These are phyloP conservation scores for Cladorrhinum samala DNA, from an alignment of 495 filamentous ascomycete genomes.

Conservation along the genomic window DNA sequence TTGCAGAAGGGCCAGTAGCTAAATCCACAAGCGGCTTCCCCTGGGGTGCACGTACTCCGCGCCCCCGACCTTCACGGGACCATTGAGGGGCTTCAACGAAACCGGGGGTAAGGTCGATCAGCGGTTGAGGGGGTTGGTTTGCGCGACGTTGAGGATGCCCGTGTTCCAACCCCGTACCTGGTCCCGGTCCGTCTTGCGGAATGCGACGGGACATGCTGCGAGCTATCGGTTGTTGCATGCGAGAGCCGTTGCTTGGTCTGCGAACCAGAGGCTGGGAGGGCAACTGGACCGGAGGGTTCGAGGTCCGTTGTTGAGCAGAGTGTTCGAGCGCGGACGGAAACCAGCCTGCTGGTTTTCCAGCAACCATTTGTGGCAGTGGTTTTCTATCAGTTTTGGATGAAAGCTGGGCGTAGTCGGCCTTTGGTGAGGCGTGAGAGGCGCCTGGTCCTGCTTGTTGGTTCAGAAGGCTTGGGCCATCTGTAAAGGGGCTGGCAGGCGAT, in stretches of 20 bases:
- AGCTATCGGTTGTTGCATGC: constrained; percentile 35
- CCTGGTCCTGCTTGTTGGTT: constrained; percentile 26
- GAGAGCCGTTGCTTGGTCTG: not conserved
- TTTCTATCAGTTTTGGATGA: not conserved
- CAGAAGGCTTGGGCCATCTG: constrained; percentile 44
- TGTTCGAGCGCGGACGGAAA: constrained; percentile 43
- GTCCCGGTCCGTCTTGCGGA: no score
- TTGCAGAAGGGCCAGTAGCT: constrained; percentile 19
- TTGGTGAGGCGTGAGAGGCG: not conserved
- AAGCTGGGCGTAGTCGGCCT: not conserved
- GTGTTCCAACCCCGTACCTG: no score
- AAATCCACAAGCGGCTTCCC: constrained; percentile 58
- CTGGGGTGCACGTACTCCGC: constrained; percentile 56
- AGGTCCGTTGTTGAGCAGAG: constrained; percentile 26
- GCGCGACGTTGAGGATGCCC: not conserved
- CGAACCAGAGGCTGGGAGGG: constrained; percentile 6
- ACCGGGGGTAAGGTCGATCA: constrained; percentile 70
- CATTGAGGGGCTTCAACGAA: constrained; percentile 70
- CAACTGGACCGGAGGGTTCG: constrained; percentile 1
- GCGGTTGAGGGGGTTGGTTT: constrained; percentile 26
- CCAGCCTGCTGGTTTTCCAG: constrained; percentile 33
- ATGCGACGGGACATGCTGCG: no score
- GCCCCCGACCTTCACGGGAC: constrained; percentile 54
- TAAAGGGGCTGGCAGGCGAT: constrained; percentile 30
- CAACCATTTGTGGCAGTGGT: not conserved